These are phyloP conservation scores for Sporormia fimetaria DNA, from an alignment of 495 filamentous ascomycete genomes.

Conservation along the genomic window DNA sequence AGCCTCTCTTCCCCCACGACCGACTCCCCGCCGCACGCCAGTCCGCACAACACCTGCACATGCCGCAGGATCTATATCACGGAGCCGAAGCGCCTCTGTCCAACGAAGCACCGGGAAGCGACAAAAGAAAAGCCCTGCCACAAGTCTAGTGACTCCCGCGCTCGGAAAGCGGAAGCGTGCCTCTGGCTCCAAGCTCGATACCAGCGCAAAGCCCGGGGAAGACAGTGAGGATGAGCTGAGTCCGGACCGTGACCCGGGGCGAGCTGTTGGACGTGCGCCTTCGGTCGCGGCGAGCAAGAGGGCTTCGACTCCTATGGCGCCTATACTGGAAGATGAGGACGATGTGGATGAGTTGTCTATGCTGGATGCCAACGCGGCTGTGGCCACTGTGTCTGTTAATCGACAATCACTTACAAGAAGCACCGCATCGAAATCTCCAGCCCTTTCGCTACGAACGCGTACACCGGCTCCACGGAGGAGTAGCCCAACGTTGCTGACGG, in stretches of 20 bases:
- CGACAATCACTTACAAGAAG: background rate
- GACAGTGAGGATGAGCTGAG: conserved; percentile 17
- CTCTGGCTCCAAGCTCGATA: no score
- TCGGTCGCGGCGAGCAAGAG: conserved; percentile 15
- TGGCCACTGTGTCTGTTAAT: background rate
- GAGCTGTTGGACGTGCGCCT: no score
- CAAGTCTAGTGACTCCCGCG: conserved; percentile 2
- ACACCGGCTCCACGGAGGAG: no score
- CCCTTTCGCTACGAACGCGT: no score
- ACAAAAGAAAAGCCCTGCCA: background rate
- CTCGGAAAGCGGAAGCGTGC: conserved; percentile 21
- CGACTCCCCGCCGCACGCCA: conserved; percentile 3
- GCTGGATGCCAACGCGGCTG: background rate
- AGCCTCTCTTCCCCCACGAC: conserved; percentile 5
- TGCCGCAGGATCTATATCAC: conserved; percentile 1
- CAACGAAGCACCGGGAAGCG: conserved; percentile 1
- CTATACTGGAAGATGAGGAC: conserved; percentile 9
- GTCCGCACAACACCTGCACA: background rate
- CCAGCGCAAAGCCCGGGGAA: background rate
- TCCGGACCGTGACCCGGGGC: conserved; percentile 6
- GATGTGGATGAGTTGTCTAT: conserved; percentile 15
- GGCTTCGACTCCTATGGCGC: conserved; percentile 4
- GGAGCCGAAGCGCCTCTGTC: conserved; percentile 12
- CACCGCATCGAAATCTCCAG: conserved; percentile 1
- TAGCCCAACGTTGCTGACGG: no score